Evolutionary conservation across 2,329 filamentous ascomycete species (phyloP).

Genomic region (Exophiala calicioides): DNA sequence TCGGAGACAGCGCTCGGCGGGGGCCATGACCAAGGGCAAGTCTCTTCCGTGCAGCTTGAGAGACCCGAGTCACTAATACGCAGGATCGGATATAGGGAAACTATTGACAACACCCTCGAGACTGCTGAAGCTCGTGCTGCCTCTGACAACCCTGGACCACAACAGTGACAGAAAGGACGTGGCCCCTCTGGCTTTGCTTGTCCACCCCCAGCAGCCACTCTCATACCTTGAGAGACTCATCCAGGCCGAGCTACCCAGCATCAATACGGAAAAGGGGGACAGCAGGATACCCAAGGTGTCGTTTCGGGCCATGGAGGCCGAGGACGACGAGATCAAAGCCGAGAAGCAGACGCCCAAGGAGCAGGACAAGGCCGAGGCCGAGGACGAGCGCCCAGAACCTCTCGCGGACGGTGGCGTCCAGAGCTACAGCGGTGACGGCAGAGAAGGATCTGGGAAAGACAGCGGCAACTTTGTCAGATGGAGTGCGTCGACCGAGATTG

Average conservation of each 20-base stretch:
- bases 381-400: conserved; percentile 41
- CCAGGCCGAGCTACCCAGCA: conserved; percentile 77
- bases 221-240: conserved; percentile 88
- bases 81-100: conserved; percentile 56
- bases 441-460: conserved; percentile 54
- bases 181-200: conserved; percentile 80
- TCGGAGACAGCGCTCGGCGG: conserved; percentile 50
- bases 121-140: conserved; percentile 77
- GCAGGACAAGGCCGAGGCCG: conserved; percentile 46
- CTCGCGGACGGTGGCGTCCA: conserved; percentile 63
- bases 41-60: neutral
- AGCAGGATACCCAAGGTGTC: conserved; percentile 72
- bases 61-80: neutral
- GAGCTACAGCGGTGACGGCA: conserved; percentile 70
- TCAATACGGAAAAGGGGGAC: conserved; percentile 62
- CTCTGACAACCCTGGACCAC: conserved; percentile 64
- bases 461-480: conserved; percentile 73
- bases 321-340: conserved; percentile 56
- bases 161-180: conserved; percentile 66
- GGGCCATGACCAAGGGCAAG: conserved; percentile 66
- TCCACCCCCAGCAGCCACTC: conserved; percentile 87
- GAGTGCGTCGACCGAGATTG: conserved; percentile 85
- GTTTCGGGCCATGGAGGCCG: conserved; percentile 77
- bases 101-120: conserved; percentile 78
- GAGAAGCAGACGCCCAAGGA: conserved; percentile 41